Percentiles rank a stretch among this genome's conserved stretches.
Evolutionary conservation across 306 rosid genomes (phyloP).

Genomic region (Prosopis cineraria): DNA sequence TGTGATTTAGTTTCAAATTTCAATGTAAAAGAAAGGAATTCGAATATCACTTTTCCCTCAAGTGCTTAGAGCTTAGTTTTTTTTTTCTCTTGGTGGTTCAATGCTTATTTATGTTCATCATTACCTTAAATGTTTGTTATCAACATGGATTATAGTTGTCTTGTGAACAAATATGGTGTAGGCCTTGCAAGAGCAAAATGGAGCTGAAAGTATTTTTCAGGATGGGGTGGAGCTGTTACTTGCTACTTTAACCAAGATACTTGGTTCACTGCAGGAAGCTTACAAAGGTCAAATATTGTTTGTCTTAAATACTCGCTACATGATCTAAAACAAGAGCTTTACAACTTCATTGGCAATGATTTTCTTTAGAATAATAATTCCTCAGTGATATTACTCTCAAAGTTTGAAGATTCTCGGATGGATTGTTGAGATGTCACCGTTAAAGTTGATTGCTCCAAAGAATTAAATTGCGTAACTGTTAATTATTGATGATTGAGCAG

Average conservation of each 20-base stretch:
- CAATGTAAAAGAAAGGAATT: background rate
- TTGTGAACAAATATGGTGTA: constrained; percentile 36
- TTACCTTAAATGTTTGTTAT: constrained; percentile 19
- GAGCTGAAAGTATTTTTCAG: constrained; percentile 55
- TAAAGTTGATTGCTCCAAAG: background rate
- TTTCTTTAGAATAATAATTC: constrained; percentile 24
- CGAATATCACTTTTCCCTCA: background rate
- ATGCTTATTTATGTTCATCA: constrained; percentile 1
- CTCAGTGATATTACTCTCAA: constrained; percentile 27
- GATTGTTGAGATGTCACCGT: constrained; percentile 14
- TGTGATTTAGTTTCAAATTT: background rate
- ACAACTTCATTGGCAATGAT: background rate
- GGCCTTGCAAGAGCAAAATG: constrained; percentile 74
- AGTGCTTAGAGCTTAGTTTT: too few relatives aligned
- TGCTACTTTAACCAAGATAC: constrained; percentile 65
- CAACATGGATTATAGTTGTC: constrained; percentile 21
- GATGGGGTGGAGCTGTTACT: constrained; percentile 61
- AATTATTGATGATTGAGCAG: constrained; percentile 51
- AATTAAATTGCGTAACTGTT: constrained; percentile 26
- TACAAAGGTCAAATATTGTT: constrained; percentile 58
- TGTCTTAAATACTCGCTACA: constrained; percentile 25
- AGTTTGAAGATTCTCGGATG: constrained; percentile 1
- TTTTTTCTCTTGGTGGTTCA: background rate
- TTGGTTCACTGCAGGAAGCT: constrained; percentile 65
- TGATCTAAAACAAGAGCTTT: constrained; percentile 24